phyloP scores from a whole-genome alignment of 2,329 filamentous ascomycete genomes.

The Pseudonectria foliicola region DNA sequence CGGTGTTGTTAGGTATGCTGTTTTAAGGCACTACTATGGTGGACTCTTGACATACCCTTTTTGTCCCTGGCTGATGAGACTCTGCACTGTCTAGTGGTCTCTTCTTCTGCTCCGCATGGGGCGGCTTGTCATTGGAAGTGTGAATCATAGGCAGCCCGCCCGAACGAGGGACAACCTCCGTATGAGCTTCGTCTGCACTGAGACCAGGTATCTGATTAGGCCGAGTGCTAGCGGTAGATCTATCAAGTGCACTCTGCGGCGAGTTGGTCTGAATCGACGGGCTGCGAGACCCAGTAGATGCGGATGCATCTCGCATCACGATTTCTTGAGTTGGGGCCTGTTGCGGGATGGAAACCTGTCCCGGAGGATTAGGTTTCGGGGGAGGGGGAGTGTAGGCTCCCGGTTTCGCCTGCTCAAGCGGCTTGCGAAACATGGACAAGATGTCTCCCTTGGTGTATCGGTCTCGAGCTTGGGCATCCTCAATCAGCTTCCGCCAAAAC shows the following conservation, averaged over 20 bases:
- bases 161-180: conserved; percentile 16
- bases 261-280: no score
- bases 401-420: conserved; percentile 31
- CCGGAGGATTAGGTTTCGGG: background rate
- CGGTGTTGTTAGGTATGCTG: conserved; percentile 18
- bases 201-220: conserved; percentile 13
- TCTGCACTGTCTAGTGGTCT: conserved; percentile 34
- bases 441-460: conserved; percentile 66
- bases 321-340: conserved; percentile 10
- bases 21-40: background rate
- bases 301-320: conserved; percentile 14
- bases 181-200: conserved; percentile 4
- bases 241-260: no score
- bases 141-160: conserved; percentile 34
- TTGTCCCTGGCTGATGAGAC: conserved; percentile 24
- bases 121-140: conserved; percentile 19
- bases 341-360: background rate
- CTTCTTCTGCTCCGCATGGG: conserved; percentile 31
- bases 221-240: background rate
- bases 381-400: conserved; percentile 13
- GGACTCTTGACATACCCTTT: conserved; percentile 32
- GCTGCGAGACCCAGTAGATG: conserved; percentile 6
- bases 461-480: conserved; percentile 67
- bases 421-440: conserved; percentile 39
- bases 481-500: conserved; percentile 83